A percentile compares a stretch with the other conserved stretches of the same genome.
Conservation (phyloP, 202 grass and related monocot species). For the Carex sylvatica region DNA sequence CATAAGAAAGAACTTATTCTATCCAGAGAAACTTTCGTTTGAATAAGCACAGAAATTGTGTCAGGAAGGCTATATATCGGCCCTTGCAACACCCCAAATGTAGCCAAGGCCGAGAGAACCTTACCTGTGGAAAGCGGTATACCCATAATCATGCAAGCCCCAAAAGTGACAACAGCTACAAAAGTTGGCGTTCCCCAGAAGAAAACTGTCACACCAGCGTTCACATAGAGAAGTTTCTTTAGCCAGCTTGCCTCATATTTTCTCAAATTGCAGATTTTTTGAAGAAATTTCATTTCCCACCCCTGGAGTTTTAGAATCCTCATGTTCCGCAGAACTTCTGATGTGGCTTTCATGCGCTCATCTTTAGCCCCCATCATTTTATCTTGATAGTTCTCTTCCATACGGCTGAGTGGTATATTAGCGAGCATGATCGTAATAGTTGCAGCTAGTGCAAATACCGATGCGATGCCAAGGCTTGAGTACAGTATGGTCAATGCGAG, state of each 20-base stretch:
- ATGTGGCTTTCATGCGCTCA: conserved; percentile 68
- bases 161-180: conserved; percentile 70
- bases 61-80: conserved; percentile 71
- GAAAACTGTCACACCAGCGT: conserved; percentile 36
- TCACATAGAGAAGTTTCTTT: conserved; percentile 55
- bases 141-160: conserved; percentile 54
- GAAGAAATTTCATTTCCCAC: conserved; percentile 91
- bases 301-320: conserved; percentile 78
- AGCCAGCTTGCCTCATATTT: conserved; percentile 60
- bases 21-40: conserved; percentile 83
- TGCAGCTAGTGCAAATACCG: conserved; percentile 46
- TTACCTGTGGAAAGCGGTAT: conserved; percentile 81
- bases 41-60: conserved; percentile 60
- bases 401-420: conserved; percentile 49
- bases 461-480: conserved; percentile 50
- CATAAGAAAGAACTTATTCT: conserved; percentile 64
- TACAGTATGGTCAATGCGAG: conserved; percentile 69
- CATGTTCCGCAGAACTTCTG: conserved; percentile 82
- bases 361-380: conserved; percentile 85
- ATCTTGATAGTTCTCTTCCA: conserved; percentile 69
- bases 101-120: conserved; percentile 73
- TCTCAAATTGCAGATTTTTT: conserved; percentile 63
- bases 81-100: conserved; percentile 64
- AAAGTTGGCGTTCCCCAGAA: conserved; percentile 64
- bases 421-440: conserved; percentile 57